Conservation (phyloP, 2,329 filamentous ascomycete genomes). For the Beauveria australis region DNA sequence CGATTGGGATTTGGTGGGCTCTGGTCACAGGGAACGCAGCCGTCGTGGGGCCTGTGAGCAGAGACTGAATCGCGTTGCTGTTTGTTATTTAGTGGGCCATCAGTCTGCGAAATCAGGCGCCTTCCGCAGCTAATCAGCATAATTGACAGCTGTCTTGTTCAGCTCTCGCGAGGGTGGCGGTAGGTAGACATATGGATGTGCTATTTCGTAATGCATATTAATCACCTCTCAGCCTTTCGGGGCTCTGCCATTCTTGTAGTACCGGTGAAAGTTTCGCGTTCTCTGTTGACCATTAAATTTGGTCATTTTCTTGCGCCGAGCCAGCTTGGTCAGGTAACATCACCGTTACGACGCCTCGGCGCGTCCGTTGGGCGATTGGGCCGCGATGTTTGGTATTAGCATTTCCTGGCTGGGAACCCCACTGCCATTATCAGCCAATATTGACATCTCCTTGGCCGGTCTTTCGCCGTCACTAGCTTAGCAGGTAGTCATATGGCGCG, state of each 20-base stretch:
- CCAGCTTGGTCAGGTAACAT: background rate
- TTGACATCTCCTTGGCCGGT: background rate
- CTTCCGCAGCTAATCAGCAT: background rate
- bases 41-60: background rate
- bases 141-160: background rate
- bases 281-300: too few relatives aligned
- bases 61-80: constrained; percentile 4
- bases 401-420: background rate
- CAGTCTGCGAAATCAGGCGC: background rate
- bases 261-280: too few relatives aligned
- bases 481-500: background rate
- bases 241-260: background rate
- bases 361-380: background rate
- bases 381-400: background rate
- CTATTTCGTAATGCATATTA: background rate
- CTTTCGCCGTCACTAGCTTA: background rate
- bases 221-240: background rate
- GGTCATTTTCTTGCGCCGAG: background rate
- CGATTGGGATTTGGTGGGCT: background rate
- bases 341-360: background rate
- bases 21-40: background rate
- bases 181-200: background rate
- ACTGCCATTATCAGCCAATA: background rate
- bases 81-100: background rate
- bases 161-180: background rate